These are phyloP conservation scores for Tylopilus vinaceipallidus DNA, from an alignment of 768 basidiomycete species.

Conservation along the genomic window DNA sequence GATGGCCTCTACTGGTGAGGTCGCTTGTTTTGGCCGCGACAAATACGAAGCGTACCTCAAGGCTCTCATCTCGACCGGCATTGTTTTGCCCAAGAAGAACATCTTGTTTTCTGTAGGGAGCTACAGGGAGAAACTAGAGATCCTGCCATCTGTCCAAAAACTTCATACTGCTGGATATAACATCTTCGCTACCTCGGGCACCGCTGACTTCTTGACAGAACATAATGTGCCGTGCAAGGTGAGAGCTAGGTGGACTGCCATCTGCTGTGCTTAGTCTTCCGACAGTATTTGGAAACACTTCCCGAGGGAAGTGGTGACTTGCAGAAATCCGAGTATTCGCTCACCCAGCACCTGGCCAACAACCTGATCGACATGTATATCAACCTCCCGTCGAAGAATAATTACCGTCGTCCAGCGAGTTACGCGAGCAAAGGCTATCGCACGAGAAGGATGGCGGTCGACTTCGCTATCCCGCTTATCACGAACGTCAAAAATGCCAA, in stretches of 20 bases:
- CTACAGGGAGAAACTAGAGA: slow-evolving; percentile 95
- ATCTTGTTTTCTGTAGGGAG: slow-evolving; percentile 96
- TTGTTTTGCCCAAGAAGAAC: slow-evolving; percentile 94
- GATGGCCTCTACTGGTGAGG: slow-evolving; percentile 99
- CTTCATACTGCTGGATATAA: slow-evolving; percentile 91
- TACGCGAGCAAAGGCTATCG: slow-evolving; percentile 97
- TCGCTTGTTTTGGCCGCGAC: slow-evolving; percentile 96
- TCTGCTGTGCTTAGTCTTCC: slow-evolving; percentile 6
- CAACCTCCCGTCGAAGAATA: slow-evolving; percentile 97
- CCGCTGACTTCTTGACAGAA: slow-evolving; percentile 96
- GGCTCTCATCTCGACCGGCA: slow-evolving; percentile 94
- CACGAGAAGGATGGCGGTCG: slow-evolving; percentile 97
- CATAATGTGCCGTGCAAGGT: slow-evolving; percentile 97
- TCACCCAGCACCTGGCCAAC: slow-evolving; percentile 94
- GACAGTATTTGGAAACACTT: slow-evolving; percentile 87
- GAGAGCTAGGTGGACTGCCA: slow-evolving; percentile 7
- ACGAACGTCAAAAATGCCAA: slow-evolving; percentile 99
- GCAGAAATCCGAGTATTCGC: slow-evolving; percentile 96
- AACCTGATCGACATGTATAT: slow-evolving; percentile 99
- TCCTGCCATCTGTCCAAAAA: slow-evolving; percentile 93
- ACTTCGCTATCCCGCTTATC: slow-evolving; percentile 95
- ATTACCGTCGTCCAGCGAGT: slow-evolving; percentile 94
- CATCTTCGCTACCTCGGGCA: slow-evolving; percentile 96
- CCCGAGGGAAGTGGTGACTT: slow-evolving; percentile 68
- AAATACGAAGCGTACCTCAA: slow-evolving; percentile 99